These are phyloP conservation scores for Ascoidea rubescens DNA, from an alignment of 805 yeast genomes.

Conservation along the genomic window DNA sequence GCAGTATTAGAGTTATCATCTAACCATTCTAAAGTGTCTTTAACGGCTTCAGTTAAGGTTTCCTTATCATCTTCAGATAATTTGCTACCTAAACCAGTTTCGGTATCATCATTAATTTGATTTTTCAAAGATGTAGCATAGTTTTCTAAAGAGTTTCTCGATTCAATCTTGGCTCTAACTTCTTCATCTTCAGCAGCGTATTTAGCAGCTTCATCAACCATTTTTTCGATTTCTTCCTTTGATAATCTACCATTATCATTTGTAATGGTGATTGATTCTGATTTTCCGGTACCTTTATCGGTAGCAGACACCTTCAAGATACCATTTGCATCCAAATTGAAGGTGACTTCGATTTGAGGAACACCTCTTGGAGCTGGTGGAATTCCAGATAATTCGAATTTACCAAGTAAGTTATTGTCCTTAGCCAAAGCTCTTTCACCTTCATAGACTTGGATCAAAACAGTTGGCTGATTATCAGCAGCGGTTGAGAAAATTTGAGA, in stretches of 20 bases:
- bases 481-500: conserved; percentile 93
- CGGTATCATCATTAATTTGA: conserved; percentile 9
- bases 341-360: conserved; percentile 85
- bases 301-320: conserved; percentile 75
- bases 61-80: conserved; percentile 86
- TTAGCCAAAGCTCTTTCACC: conserved; percentile 94
- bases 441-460: conserved; percentile 83
- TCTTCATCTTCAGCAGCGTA: conserved; percentile 84
- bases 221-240: conserved; percentile 89
- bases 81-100: conserved; percentile 38
- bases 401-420: conserved; percentile 84
- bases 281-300: conserved; percentile 90
- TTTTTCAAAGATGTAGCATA: conserved; percentile 61
- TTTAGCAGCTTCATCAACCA: conserved; percentile 96
- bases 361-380: conserved; percentile 91
- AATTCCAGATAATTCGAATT: conserved; percentile 74
- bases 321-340: conserved; percentile 78
- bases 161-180: conserved; percentile 72
- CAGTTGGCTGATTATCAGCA: conserved; percentile 93
- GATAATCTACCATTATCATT: conserved; percentile 91
- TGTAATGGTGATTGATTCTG: conserved; percentile 81
- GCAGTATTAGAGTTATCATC: conserved; percentile 82
- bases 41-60: conserved; percentile 71
- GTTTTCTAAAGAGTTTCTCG: conserved; percentile 79
- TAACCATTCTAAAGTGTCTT: conserved; percentile 78